Conservation (phyloP, 1,284 basidiomycete species). For the Pseudozyma pruni region DNA sequence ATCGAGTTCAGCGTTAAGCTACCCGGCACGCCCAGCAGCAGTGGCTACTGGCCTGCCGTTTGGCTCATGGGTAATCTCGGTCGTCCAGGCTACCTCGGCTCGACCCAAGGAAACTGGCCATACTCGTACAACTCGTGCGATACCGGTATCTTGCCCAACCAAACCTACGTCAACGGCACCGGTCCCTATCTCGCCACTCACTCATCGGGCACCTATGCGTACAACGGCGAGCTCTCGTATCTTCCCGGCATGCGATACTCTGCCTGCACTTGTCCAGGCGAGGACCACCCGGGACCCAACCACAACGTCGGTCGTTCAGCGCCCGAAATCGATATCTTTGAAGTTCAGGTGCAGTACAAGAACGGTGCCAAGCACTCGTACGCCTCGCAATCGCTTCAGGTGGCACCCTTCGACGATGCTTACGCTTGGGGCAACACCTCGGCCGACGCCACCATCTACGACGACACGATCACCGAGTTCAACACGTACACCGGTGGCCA, state of each 20-base stretch:
- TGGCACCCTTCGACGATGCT: constrained; percentile 64
- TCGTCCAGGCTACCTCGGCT: constrained; percentile 64
- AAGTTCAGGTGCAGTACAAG: constrained; percentile 72
- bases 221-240: constrained; percentile 43
- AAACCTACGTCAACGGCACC: constrained; percentile 51
- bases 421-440: constrained; percentile 57
- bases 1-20: constrained; percentile 59
- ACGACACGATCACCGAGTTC: constrained; percentile 44
- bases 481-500: constrained; percentile 64
- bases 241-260: constrained; percentile 64
- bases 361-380: constrained; percentile 48
- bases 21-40: constrained; percentile 56
- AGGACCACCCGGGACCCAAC: constrained; percentile 64
- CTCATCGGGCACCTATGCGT: constrained; percentile 56
- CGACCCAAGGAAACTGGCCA: constrained; percentile 67
- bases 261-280: constrained; percentile 59
- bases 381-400: constrained; percentile 66
- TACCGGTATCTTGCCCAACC: constrained; percentile 62
- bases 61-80: constrained; percentile 66
- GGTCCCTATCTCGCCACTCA: constrained; percentile 50
- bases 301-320: constrained; percentile 60
- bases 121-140: constrained; percentile 69
- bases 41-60: constrained; percentile 71
- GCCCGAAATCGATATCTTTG: constrained; percentile 67
- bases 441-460: constrained; percentile 53